Base-by-base conservation (phyloP, 768 basidiomycete species). In the Termitomyces sp. region DNA sequence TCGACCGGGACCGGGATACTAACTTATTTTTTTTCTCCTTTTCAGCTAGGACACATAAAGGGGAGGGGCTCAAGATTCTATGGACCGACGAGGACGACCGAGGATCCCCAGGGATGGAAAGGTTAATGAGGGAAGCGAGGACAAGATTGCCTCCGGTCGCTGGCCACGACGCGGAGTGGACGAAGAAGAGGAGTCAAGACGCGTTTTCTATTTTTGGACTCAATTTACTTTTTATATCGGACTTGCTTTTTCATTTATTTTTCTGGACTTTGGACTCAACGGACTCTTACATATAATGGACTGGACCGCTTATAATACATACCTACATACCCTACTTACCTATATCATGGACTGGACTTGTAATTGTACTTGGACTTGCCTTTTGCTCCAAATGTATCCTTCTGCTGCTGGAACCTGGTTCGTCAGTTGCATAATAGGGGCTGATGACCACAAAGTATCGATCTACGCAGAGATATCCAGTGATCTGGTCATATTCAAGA, bases 401-500 rank as follows among this genome's bases (percentile, higher is more conserved):
- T 2, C 0, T 3, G n/a, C n/a, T n/a, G 31, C 3, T 4, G 13
- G 20, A 4, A 23, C 3, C 5, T 16, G n/a, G 47, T 12, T 9
- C 10, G 16, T 25, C 10, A 23, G 23, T 2, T 9, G 22, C 22
- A 13, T 36, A 48, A 35, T 48, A 48, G 47, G 47, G 47, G 47
- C 13, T 1, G 4, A 7, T 16, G 7, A 10, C 16, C 5, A 3
- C 6, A 18, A 32, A 33, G 31, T 18, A 33, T 5, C 20, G 15
- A 50, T 29, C 27, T 50, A 56, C n/a, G n/a, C 36, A 44, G 49
- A 39, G 22, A 67, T 63, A 50, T 75, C 73, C 44, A 73, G 73
- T 44, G 69, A 52, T 42, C 72, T 67, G 39, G 72, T 63, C 62
- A 70, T 66, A 61, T 77, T 81, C 60, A 91, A 64, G 40, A 87